Evolutionary conservation across 495 filamentous ascomycete genomes (phyloP), one percentile per base, ranked within the genome.

Genomic region (Tuber microsphaerosporum): DNA sequence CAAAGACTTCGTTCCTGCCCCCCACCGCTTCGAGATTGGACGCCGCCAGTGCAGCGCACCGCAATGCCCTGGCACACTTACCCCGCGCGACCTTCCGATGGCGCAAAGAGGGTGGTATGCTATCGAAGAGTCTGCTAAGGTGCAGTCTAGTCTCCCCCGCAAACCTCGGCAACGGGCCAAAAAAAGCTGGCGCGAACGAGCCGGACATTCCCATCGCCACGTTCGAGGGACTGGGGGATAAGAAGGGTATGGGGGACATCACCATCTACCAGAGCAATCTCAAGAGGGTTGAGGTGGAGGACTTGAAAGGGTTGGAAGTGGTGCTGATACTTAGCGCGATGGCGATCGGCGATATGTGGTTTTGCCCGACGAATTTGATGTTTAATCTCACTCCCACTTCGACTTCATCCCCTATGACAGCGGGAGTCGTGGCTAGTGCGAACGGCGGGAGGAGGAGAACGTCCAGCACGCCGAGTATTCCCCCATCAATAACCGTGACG

Each of bases 251-350:
- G 20, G 80, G 83, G 48, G 87, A 89, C 48, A 82, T 98, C 44
- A 96, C 94, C 20, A 85, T 99, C 61, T 97, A 97, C 84, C 91
- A 98, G 84, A 92, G 94, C 26, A 97, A 98, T 82, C 86, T 98
- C 42, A 90, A 91, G 69, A 87, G 95, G 1, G 92, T 97, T 6
- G 94, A 97, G 61, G 90, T 97, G 80, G 94, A 98, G 83, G 95
- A 99, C 84, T 89, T 91, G 75, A 99, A 98, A 84, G 95, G 95
- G 4, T 85, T 98, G 9, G 95, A 99, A 84, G 87, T 98, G 1
- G 92, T 94, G 0, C 83, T 98, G 5, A 82, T 99, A n/a, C 86
- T 99, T 7, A 87, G 90, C 41, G 91, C 93, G 1, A 89, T 92
- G 56, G 92, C 94, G 16, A 96, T 98, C 77, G 89, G 91, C 39